phyloP scores from a whole-genome alignment of 2,329 filamentous ascomycete genomes.

The Pseudogymnoascus sp. region DNA sequence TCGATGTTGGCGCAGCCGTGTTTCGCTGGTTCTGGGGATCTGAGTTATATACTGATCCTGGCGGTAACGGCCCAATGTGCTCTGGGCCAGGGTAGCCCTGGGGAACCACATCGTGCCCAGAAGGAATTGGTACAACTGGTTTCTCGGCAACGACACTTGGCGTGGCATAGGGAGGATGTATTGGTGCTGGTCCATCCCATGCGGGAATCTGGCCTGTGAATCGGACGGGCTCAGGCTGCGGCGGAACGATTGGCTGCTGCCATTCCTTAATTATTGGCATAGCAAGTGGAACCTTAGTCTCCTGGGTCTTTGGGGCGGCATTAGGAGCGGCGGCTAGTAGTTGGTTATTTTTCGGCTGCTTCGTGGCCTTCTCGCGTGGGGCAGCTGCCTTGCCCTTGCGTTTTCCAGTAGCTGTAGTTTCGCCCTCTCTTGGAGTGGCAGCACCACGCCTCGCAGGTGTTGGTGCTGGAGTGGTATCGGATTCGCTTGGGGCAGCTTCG shows the following conservation, averaged over 20 bases:
- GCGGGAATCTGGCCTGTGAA: slow-evolving; percentile 13
- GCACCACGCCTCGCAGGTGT: slow-evolving; percentile 46
- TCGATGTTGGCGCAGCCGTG: slow-evolving; percentile 53
- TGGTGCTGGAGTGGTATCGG: slow-evolving; percentile 51
- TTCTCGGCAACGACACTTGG: slow-evolving; percentile 19
- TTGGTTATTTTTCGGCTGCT: slow-evolving; percentile 26
- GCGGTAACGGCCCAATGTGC: slow-evolving; percentile 13
- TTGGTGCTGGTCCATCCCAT: slow-evolving; percentile 18
- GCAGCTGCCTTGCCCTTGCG: slow-evolving; percentile 22
- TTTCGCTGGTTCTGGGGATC: slow-evolving; percentile 17
- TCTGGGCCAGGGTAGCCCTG: slow-evolving; percentile 19
- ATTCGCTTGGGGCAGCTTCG: slow-evolving; percentile 52
- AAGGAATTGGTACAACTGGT: slow-evolving; percentile 12
- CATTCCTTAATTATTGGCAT: slow-evolving; percentile 13
- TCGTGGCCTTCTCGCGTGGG: slow-evolving; percentile 22
- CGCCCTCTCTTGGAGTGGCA: slow-evolving; percentile 35
- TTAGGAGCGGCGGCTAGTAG: slow-evolving; percentile 23
- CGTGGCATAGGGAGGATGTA: slow-evolving; percentile 14
- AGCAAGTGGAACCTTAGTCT: neutral
- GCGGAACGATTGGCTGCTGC: slow-evolving; percentile 11
- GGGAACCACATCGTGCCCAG: slow-evolving; percentile 15
- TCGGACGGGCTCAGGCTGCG: neutral
- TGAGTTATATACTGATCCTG: neutral
- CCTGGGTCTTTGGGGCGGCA: slow-evolving; percentile 8
- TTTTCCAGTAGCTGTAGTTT: slow-evolving; percentile 32